These are phyloP conservation scores for Elongisporangium anandrum DNA, from an alignment of 352 stramenopile genomes.

Conservation along the genomic window DNA sequence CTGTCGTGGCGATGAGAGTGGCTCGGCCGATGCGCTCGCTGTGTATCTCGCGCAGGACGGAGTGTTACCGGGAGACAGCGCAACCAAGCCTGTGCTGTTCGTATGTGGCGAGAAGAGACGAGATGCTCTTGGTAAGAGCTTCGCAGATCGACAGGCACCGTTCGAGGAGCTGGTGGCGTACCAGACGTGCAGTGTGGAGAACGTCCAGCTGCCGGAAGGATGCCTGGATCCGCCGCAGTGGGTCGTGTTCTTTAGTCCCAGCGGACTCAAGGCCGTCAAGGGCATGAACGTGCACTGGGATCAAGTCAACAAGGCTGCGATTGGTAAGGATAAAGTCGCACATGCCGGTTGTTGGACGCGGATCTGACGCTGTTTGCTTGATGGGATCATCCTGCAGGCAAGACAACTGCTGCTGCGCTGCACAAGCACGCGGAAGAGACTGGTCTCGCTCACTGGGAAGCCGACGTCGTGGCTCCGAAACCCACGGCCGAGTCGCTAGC, in stretches of 20 bases:
- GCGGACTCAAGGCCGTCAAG: slow-evolving; percentile 57
- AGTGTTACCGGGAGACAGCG: slow-evolving; percentile 23
- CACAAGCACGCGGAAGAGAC: slow-evolving; percentile 35
- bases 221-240: slow-evolving; percentile 36
- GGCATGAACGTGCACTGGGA: slow-evolving; percentile 37
- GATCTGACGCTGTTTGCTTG: not conserved
- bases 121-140: slow-evolving; percentile 59
- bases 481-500: slow-evolving; percentile 55
- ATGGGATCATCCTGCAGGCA: slow-evolving; percentile 24
- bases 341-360: not conserved
- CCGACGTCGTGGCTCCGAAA: slow-evolving; percentile 45
- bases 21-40: slow-evolving; percentile 59
- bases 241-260: slow-evolving; percentile 83
- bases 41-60: slow-evolving; percentile 37
- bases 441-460: slow-evolving; percentile 32
- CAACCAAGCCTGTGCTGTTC: slow-evolving; percentile 62
- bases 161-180: slow-evolving; percentile 73
- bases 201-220: slow-evolving; percentile 33
- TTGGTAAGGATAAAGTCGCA: slow-evolving; percentile 34
- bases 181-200: slow-evolving; percentile 38
- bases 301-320: slow-evolving; percentile 67
- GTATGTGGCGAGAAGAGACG: slow-evolving; percentile 71
- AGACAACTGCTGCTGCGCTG: slow-evolving; percentile 60
- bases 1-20: slow-evolving; percentile 60
- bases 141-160: slow-evolving; percentile 30